Conservation (phyloP, 768 basidiomycete genomes). For the Phlebiopsis gigantea region DNA sequence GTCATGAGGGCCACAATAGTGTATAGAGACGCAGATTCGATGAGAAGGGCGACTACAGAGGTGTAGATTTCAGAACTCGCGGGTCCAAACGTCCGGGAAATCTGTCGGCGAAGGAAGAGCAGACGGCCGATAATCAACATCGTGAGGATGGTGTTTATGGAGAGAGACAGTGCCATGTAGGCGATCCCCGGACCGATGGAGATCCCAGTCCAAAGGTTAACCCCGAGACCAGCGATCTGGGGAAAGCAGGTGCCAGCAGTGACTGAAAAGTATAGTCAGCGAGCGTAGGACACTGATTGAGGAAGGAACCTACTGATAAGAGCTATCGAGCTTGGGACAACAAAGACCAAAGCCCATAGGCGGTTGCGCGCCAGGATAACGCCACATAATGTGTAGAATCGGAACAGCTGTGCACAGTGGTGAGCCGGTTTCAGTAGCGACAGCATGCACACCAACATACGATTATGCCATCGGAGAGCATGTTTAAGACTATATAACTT, state of each 20-base stretch:
- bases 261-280: slow-evolving; percentile 5
- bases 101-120: slow-evolving; percentile 1
- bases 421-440: background rate
- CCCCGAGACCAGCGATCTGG: slow-evolving; percentile 6
- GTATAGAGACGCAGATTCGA: slow-evolving; percentile 22
- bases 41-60: slow-evolving; percentile 16
- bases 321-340: slow-evolving; percentile 3
- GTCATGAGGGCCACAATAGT: slow-evolving; percentile 12
- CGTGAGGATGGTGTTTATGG: slow-evolving; percentile 17
- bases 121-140: slow-evolving; percentile 17
- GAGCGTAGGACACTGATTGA: too few species aligned
- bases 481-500: slow-evolving; percentile 26
- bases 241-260: slow-evolving; percentile 7
- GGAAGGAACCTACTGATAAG: slow-evolving; percentile 9
- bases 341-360: slow-evolving; percentile 1
- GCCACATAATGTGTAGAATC: slow-evolving; percentile 14
- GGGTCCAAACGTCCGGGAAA: background rate
- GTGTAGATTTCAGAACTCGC: slow-evolving; percentile 10
- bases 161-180: slow-evolving; percentile 19
- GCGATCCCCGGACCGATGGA: slow-evolving; percentile 12
- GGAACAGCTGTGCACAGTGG: slow-evolving; percentile 11
- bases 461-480: slow-evolving; percentile 25
- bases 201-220: slow-evolving; percentile 17
- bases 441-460: too few species aligned
- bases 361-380: background rate